A percentile compares a stretch with the other conserved stretches of the same genome.
Conservation (phyloP, 75 land plant genomes). For the Gnetum montanum region DNA sequence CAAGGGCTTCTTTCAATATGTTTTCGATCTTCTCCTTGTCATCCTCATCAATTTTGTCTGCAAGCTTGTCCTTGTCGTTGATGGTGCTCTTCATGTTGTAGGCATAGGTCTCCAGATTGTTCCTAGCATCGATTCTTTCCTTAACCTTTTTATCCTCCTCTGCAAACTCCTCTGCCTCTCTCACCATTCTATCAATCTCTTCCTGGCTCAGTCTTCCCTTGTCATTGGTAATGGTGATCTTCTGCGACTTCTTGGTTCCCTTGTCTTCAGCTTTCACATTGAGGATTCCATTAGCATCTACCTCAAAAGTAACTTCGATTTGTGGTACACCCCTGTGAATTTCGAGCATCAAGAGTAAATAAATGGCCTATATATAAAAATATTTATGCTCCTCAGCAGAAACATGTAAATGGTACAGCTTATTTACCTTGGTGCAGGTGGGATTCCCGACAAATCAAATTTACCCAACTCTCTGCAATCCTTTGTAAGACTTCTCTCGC, state of each 20-base stretch:
- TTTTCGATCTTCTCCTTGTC: slow-evolving; percentile 68
- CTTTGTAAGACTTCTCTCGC: slow-evolving; percentile 56
- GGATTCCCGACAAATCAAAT: slow-evolving; percentile 50
- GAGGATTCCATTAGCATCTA: slow-evolving; percentile 62
- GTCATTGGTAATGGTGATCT: slow-evolving; percentile 64
- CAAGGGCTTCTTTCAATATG: slow-evolving; percentile 44
- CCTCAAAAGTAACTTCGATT: slow-evolving; percentile 56
- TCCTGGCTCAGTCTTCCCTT: slow-evolving; percentile 52
- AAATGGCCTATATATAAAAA: background rate
- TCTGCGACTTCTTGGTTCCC: slow-evolving; percentile 48
- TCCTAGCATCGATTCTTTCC: slow-evolving; percentile 48
- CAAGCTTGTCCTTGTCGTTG: slow-evolving; percentile 45
- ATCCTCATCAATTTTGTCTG: slow-evolving; percentile 44
- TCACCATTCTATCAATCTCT: slow-evolving; percentile 52
- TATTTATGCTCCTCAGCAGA: background rate
- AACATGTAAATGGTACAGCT: background rate
- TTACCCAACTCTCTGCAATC: slow-evolving; percentile 48
- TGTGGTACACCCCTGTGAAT: slow-evolving; percentile 48
- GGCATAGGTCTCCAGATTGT: slow-evolving; percentile 51
- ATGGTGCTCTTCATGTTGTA: slow-evolving; percentile 64
- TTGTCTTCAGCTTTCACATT: slow-evolving; percentile 58
- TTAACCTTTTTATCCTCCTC: slow-evolving; percentile 63
- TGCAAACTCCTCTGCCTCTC: slow-evolving; percentile 61
- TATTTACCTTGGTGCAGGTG: slow-evolving; percentile 51
- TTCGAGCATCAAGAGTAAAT: background rate